phyloP scores from a whole-genome alignment of 2,329 filamentous ascomycete genomes.

The Penicillium sp. region DNA sequence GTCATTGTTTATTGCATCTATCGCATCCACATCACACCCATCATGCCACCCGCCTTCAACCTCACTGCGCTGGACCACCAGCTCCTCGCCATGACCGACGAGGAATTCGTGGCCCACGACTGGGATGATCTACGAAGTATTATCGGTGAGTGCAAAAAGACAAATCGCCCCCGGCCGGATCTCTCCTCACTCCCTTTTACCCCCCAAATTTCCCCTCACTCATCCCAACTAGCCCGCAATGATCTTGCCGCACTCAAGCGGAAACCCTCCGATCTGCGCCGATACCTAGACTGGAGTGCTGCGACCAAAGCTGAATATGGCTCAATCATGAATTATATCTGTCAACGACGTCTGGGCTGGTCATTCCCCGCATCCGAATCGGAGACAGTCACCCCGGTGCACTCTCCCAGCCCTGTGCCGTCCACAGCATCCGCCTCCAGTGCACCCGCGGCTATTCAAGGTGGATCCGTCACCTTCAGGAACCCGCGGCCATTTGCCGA shows the following conservation, averaged over 20 bases:
- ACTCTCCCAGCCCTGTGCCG: conserved; percentile 21
- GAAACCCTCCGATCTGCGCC: conserved; percentile 61
- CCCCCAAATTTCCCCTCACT: conserved; percentile 16
- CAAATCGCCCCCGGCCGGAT: not conserved
- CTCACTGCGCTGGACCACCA: conserved; percentile 55
- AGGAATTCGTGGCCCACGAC: conserved; percentile 56
- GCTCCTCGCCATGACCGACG: conserved; percentile 56
- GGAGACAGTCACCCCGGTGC: not conserved
- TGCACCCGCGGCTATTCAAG: conserved; percentile 29
- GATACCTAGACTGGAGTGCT: conserved; percentile 64
- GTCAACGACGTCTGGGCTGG: conserved; percentile 61
- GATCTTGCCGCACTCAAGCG: conserved; percentile 62
- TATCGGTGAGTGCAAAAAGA: conserved; percentile 48
- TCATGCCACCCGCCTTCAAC: conserved; percentile 44
- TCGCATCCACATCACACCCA: too few relatives aligned
- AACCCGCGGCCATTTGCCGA: conserved; percentile 60
- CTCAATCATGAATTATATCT: conserved; percentile 61
- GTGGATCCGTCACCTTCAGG: conserved; percentile 42
- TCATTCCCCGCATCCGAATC: conserved; percentile 24
- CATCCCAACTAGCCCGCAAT: conserved; percentile 47
- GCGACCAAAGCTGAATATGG: conserved; percentile 60
- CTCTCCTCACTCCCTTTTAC: conserved; percentile 8
- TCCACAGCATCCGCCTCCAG: conserved; percentile 8
- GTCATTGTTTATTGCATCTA: not conserved
- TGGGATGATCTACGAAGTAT: conserved; percentile 58